Base-by-base conservation (phyloP, 306 rosid genomes). In the Dicorynia guianensis region DNA sequence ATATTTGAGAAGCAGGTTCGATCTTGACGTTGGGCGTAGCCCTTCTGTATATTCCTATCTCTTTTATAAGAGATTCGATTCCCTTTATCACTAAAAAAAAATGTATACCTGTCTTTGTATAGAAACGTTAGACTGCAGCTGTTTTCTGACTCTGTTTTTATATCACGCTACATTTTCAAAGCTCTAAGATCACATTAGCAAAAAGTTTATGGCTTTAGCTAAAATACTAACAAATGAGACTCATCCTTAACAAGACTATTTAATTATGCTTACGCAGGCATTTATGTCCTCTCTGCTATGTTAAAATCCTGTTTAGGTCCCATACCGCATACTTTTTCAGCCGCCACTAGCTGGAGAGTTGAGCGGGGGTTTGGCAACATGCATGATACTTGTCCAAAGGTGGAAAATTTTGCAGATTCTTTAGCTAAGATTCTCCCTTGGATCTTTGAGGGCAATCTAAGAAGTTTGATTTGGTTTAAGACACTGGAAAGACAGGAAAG, bases 381-480 rank as follows among this genome's bases (percentile, higher is more conserved):
- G 30, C 66, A 12, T 52, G 65, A 79, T 63, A 64, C 70, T 49
- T 54, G 35, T 40, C 67, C 43, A 25, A 8, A 63, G 48, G 33
- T 19, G 18, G 17, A 15, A 55, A 39, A 40, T 15, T 40, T 54
- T 4, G 15, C 12, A 43, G 36, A 13, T 14, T n/a, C 30, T 56
- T 61, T 53, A 34, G 11, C 55, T 4, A 18, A 36, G 73, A 67
- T 69, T 69, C 69, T 63, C 25, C 1, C 12, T 30, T 59, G 30
- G 38, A 11, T 30, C 5, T 47, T 36, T 2, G 14, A 49, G 30
- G 74, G 40, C 30, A 75, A 4, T 11, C 69, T 7, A 12, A 8
- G 46, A 11, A 53, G 36, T 39, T 13, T 65, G 55, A 7, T 52
- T 49, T 55, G 11, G 7, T 47, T 69, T 39, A 38, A 57, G 8